Base-by-base conservation (phyloP, 2,329 filamentous ascomycete species). In the Trichothecium roseum region DNA sequence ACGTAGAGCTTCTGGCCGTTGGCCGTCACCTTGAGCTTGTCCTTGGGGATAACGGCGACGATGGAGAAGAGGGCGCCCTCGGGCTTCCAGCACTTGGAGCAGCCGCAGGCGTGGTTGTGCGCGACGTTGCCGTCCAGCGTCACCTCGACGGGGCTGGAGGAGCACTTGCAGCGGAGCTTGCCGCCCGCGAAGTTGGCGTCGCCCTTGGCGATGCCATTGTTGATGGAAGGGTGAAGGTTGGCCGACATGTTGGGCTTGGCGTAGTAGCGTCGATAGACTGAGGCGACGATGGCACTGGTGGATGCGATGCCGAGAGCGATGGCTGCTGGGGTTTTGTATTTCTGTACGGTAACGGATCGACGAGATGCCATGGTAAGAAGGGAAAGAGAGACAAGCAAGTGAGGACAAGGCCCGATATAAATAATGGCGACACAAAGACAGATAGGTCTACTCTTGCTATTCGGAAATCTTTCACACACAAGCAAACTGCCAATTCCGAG, bases 11-110 rank as follows among this genome's bases (percentile, higher is more conserved):
- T 82, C 40, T 66, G 44, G 13, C 34, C 62, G 56, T 78, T 72
- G 46, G 73, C 68, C 0, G 72, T 72, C 14, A 82, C 71, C 15
- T 50, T 47, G 32, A 82, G 41, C 35, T 72, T 62, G 35, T 71
- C 67, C 7, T 55, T 52, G 5, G 78, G 69, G 3, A 81, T 56
- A 36, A 82, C 78, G 39, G 60, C 77, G 32, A 83, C 66, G 45
- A 82, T 49, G 40, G 72, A 72, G 64, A 83, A 82, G 41, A 82
- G 67, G 1, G 75, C 65, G 20, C 73, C 73, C 3, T 55, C 39
- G 5, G 78, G 78, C 56, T 81, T 83, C 76, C 76, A 83, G 68
- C 78, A 82, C 55, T 81, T 78, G 37, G 75, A 80, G 59, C 78
- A 82, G 42, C 78, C 78, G 56, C 78, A 82, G 37, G 74, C 76